A percentile compares a stretch with the other conserved stretches of the same genome.
Conservation (phyloP, 352 stramenopile species). For the Phytopythium helicoides region DNA sequence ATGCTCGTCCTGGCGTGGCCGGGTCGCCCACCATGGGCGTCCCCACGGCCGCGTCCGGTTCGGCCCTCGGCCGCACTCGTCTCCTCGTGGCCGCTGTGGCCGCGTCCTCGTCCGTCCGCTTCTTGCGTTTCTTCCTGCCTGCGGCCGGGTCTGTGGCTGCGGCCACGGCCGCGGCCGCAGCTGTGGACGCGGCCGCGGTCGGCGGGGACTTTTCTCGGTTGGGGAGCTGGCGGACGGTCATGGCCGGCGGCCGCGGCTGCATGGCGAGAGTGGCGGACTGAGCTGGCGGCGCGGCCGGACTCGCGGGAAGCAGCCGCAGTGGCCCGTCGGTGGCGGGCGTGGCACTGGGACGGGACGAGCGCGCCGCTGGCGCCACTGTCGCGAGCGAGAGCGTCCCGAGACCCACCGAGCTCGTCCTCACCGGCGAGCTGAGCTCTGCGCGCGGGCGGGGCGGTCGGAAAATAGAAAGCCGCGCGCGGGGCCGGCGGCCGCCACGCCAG, state of each 20-base stretch:
- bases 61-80: background rate
- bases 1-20: constrained; percentile 12
- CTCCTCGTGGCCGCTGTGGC: background rate
- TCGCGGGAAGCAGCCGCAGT: background rate
- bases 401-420: too few species aligned
- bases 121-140: constrained; percentile 1
- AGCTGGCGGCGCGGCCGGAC: background rate
- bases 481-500: too few species aligned
- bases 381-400: too few species aligned
- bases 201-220: constrained; percentile 1
- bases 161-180: background rate
- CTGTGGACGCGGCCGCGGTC: background rate
- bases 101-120: background rate
- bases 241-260: constrained; percentile 3
- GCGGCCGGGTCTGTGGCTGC: background rate
- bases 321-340: background rate
- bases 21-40: constrained; percentile 4
- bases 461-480: too few species aligned
- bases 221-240: background rate
- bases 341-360: too few species aligned
- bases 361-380: too few species aligned
- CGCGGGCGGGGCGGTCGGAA: too few species aligned
- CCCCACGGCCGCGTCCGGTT: background rate
- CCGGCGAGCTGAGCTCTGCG: too few species aligned
- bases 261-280: constrained; percentile 1